These are phyloP conservation scores for Schizosaccharomyces osmophilus DNA, from an alignment of 805 yeast genomes.

Conservation along the genomic window DNA sequence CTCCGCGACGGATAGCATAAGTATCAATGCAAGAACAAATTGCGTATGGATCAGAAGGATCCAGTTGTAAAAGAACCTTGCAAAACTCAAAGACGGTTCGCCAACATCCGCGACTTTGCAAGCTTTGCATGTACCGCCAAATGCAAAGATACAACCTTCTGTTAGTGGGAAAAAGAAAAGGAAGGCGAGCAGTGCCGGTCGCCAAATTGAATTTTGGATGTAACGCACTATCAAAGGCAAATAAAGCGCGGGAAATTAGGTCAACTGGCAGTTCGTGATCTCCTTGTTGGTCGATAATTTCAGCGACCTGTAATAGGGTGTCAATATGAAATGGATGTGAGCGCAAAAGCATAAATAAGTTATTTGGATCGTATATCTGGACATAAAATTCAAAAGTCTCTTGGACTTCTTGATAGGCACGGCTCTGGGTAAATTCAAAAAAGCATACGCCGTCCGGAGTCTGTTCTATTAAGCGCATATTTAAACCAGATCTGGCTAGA, in stretches of 20 bases:
- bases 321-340: slow-evolving; percentile 45
- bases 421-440: slow-evolving; percentile 24
- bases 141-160: slow-evolving; percentile 53
- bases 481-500: slow-evolving; percentile 4
- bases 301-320: slow-evolving; percentile 54
- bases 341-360: slow-evolving; percentile 30
- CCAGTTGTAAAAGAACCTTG: slow-evolving; percentile 39
- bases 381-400: slow-evolving; percentile 34
- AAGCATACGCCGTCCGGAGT: slow-evolving; percentile 15
- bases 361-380: slow-evolving; percentile 52
- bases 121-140: slow-evolving; percentile 42
- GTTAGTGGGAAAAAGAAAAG: slow-evolving; percentile 49
- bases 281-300: slow-evolving; percentile 52
- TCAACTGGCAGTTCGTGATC: slow-evolving; percentile 47
- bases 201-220: slow-evolving; percentile 32
- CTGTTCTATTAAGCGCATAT: slow-evolving; percentile 7
- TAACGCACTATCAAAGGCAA: slow-evolving; percentile 55
- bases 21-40: slow-evolving; percentile 62
- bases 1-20: slow-evolving; percentile 43
- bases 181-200: slow-evolving; percentile 37
- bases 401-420: slow-evolving; percentile 18
- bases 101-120: slow-evolving; percentile 57
- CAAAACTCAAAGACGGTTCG: slow-evolving; percentile 55
- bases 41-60: slow-evolving; percentile 64
- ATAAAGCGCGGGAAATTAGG: slow-evolving; percentile 48